phyloP scores from a whole-genome alignment of 139 green algal species.

The Trebouxia sp. region DNA sequence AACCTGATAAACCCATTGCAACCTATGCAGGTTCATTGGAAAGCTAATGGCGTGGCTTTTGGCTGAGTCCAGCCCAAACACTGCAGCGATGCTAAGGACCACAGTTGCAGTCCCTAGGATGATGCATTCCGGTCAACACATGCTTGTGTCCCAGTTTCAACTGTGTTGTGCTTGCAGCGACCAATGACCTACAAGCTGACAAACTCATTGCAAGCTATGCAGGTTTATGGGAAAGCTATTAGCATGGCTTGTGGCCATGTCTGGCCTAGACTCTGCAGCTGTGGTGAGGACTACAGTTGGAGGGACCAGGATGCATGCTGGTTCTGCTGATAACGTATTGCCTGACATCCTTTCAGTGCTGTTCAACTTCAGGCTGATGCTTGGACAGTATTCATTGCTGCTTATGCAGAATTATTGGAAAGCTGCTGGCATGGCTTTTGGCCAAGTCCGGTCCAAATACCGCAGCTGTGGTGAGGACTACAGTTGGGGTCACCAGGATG shows the following conservation, averaged over 20 bases:
- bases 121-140: no score
- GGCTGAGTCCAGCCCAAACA: no score
- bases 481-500: constrained; percentile 47
- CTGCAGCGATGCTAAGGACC: no score
- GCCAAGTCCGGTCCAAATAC: constrained; percentile 17
- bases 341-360: constrained; percentile 44
- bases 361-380: constrained; percentile 66
- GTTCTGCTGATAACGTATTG: constrained; percentile 66
- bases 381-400: constrained; percentile 38
- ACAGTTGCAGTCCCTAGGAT: constrained; percentile 51
- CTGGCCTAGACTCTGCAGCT: no score
- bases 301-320: constrained; percentile 42
- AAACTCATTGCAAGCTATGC: no score
- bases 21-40: no score
- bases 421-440: constrained; percentile 37
- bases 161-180: constrained; percentile 60
- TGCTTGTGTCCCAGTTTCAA: constrained; percentile 58
- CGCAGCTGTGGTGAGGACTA: constrained; percentile 52
- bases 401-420: constrained; percentile 19
- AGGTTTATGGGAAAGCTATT: no score
- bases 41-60: no score
- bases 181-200: no score
- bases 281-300: constrained; percentile 52
- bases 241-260: no score
- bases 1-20: no score